Conservation (phyloP, 306 rosid genomes). For the Trifolium repens region DNA sequence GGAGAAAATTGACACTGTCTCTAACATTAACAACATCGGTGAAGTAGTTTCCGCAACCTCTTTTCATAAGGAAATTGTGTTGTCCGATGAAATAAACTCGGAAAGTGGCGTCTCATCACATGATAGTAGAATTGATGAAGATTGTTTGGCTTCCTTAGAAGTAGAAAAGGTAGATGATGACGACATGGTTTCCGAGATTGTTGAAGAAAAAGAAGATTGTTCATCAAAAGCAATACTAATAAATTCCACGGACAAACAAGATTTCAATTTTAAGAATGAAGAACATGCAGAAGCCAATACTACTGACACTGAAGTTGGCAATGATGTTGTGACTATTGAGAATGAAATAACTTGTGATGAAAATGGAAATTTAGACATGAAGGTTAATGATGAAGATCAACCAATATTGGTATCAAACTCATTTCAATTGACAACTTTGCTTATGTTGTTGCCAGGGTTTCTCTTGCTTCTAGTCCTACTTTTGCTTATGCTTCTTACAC, state of each 20-base stretch:
- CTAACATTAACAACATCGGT: background rate
- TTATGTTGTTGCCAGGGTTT: background rate
- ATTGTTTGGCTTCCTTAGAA: background rate
- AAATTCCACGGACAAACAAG: background rate
- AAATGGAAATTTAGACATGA: background rate
- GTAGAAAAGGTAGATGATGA: background rate
- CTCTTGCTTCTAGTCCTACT: background rate
- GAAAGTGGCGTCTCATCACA: constrained; percentile 27
- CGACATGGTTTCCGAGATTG: background rate
- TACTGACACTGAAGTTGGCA: background rate
- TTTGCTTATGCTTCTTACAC: background rate
- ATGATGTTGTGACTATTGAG: background rate
- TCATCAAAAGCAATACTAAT: background rate
- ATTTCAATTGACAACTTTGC: background rate
- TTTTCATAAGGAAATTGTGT: constrained; percentile 37
- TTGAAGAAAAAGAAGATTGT: background rate
- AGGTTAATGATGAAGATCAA: constrained; percentile 1
- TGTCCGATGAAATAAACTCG: constrained; percentile 31
- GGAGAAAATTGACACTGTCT: constrained; percentile 16
- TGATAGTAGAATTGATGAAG: background rate
- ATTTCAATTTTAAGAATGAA: too few relatives aligned
- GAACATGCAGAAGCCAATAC: background rate
- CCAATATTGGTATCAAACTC: background rate
- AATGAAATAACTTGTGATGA: background rate
- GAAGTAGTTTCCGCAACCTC: constrained; percentile 9